Evolutionary conservation across 1,284 basidiomycete species (phyloP), one percentile per base, ranked within the genome.

Genomic region (Coriolopsis trogii): DNA sequence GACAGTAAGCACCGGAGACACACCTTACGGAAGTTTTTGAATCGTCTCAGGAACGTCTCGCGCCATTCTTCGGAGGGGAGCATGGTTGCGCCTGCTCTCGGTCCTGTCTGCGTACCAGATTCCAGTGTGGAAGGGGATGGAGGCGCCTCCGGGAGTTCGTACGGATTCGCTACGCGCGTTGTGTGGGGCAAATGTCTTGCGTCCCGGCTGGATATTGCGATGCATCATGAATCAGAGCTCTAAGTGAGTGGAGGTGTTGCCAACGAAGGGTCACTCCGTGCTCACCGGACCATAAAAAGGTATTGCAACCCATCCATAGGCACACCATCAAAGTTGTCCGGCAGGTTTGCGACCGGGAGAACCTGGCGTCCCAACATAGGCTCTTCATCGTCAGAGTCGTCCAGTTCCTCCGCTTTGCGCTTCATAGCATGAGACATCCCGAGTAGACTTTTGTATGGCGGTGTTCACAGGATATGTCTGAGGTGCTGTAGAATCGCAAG

Each of bases 281-380:
- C 72, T 48, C 58, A 89, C 89, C 89, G 79, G 44, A 93, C 90
- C 45, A 82, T 82, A 67, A 91, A 91, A 29, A 93, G 74, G 66
- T 93, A 93, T 63, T 93, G 79, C 76, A 88, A 62, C 2, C 91
- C 90, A 68, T 93, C 85, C 62, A 71, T 68, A 1, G 90, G 90
- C 45, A 77, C 77, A 21, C 77, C 82, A 55, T 81, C 70, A 64
- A 85, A 92, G 62, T 83, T 73, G 18, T 72, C 67, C 26, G 88
- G 86, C 42, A 91, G 77, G 62, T 84, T 78, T 31, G 89, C 89
- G 20, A 91, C 86, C 18, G 89, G 89, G 4, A 91, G 73, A 13
- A 79, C 87, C 67, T 90, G 87, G 23, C 57, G 62, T 20, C 68
- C 67, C 25, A 68, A 40, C n/a, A 55, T 41, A 5, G 66, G 65